These are phyloP conservation scores for Tolypocladium nubicola DNA, from an alignment of 2,329 filamentous ascomycete species.

Conservation along the genomic window DNA sequence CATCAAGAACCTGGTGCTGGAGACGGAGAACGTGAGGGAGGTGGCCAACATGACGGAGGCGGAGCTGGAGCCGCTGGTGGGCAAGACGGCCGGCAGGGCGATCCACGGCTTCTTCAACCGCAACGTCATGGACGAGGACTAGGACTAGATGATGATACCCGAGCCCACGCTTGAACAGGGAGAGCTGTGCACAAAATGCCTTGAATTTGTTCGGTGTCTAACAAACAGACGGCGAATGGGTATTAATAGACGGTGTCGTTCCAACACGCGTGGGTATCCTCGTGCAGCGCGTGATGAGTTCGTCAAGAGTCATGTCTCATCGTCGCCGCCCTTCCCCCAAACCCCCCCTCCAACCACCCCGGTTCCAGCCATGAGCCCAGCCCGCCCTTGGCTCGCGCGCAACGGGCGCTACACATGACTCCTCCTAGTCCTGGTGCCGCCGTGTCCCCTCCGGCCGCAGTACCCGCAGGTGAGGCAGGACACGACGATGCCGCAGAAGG, in stretches of 20 bases:
- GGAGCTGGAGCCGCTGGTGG: constrained; percentile 65
- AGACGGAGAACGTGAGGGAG: constrained; percentile 67
- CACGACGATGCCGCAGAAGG: constrained; percentile 56
- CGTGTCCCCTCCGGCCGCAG: constrained; percentile 13
- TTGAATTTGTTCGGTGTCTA: not conserved
- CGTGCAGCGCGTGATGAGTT: not conserved
- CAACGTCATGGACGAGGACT: constrained; percentile 43
- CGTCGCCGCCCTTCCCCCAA: not conserved
- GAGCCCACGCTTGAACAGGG: not conserved
- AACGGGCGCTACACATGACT: constrained; percentile 6
- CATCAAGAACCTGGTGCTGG: constrained; percentile 58
- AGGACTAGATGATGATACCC: constrained; percentile 6
- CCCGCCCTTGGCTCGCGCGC: not conserved
- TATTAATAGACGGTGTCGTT: constrained; percentile 2
- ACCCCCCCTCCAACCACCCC: not conserved
- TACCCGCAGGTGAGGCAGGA: constrained; percentile 50
- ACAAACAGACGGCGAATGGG: not conserved
- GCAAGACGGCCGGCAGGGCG: constrained; percentile 60
- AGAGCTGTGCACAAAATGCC: not conserved
- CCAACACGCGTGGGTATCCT: not conserved
- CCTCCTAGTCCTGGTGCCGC: constrained; percentile 7
- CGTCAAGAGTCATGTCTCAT: not conserved
- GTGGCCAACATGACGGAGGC: constrained; percentile 75
- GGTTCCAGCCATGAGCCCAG: not conserved
- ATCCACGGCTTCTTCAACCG: constrained; percentile 73